phyloP scores from a whole-genome alignment of 805 yeast genomes.

The Lipomyces oligophaga region DNA sequence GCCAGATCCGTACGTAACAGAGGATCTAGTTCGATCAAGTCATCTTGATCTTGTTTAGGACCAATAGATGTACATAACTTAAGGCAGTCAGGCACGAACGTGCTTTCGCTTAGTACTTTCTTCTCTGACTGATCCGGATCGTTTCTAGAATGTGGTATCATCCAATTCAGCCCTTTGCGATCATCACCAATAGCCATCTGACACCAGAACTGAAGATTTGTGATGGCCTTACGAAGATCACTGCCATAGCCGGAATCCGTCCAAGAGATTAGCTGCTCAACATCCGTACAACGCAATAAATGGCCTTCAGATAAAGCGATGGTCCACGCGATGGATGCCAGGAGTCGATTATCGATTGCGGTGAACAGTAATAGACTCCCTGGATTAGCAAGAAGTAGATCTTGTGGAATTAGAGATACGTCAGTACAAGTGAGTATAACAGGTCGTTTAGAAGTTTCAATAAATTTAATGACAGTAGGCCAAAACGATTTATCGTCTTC shows the following conservation, averaged over 20 bases:
- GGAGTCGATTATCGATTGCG: slow-evolving; percentile 19
- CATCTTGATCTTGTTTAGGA: no score
- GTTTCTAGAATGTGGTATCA: slow-evolving; percentile 2
- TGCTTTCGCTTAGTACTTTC: slow-evolving; percentile 20
- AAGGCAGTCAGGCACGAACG: no score
- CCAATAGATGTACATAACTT: no score
- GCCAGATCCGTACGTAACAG: slow-evolving; percentile 1
- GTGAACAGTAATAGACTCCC: slow-evolving; percentile 40
- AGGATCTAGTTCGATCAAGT: no score
- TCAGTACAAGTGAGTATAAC: slow-evolving; percentile 63
- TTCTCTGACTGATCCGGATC: not conserved
- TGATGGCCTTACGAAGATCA: slow-evolving; percentile 32
- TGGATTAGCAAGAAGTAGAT: slow-evolving; percentile 45
- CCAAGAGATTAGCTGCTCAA: slow-evolving; percentile 22
- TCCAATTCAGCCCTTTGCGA: slow-evolving; percentile 25
- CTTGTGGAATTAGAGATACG: slow-evolving; percentile 46
- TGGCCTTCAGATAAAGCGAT: slow-evolving; percentile 41
- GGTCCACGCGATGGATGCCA: slow-evolving; percentile 33
- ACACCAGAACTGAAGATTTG: slow-evolving; percentile 32
- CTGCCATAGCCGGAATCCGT: slow-evolving; percentile 19
- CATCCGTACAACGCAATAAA: slow-evolving; percentile 24
- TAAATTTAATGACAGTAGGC: slow-evolving; percentile 60
- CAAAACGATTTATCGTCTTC: slow-evolving; percentile 79
- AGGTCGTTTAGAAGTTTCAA: slow-evolving; percentile 63
- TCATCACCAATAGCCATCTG: slow-evolving; percentile 31